These are phyloP conservation scores for Coemansia sp. DNA, from an alignment of 192 early-diverging fungal species.

Conservation along the genomic window DNA sequence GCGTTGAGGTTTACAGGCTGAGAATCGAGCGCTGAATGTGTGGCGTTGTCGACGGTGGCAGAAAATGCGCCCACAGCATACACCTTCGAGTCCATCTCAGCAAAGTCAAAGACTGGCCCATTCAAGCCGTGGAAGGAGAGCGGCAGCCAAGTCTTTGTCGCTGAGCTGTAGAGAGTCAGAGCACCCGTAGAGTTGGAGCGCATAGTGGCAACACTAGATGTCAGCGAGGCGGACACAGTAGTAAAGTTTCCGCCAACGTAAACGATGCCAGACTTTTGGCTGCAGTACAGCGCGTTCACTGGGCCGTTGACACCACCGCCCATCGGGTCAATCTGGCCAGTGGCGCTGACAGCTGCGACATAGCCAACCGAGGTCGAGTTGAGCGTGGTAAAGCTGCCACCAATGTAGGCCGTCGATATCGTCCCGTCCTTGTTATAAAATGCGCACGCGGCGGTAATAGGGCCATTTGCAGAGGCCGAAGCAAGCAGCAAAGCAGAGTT, in stretches of 20 bases:
- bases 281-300: slow-evolving; percentile 50
- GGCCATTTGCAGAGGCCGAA: slow-evolving; percentile 22
- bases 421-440: slow-evolving; percentile 37
- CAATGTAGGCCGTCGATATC: slow-evolving; percentile 32
- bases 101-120: slow-evolving; percentile 63
- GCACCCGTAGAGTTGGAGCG: slow-evolving; percentile 32
- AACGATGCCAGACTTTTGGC: slow-evolving; percentile 35
- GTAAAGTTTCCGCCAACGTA: slow-evolving; percentile 56
- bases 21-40: slow-evolving; percentile 42
- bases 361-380: slow-evolving; percentile 32
- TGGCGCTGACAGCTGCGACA: slow-evolving; percentile 29
- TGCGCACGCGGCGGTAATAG: slow-evolving; percentile 34
- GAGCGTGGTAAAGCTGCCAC: slow-evolving; percentile 40
- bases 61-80: slow-evolving; percentile 72
- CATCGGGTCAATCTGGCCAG: slow-evolving; percentile 36
- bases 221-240: slow-evolving; percentile 22
- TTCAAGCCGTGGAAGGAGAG: slow-evolving; percentile 69
- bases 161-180: slow-evolving; percentile 31
- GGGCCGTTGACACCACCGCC: slow-evolving; percentile 43
- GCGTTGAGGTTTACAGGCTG: slow-evolving; percentile 56
- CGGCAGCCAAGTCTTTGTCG: slow-evolving; percentile 49
- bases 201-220: slow-evolving; percentile 24
- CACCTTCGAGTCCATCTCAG: slow-evolving; percentile 51
- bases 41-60: slow-evolving; percentile 62
- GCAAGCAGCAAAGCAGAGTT: slow-evolving; percentile 30